Evolutionary conservation across 1,284 basidiomycete genomes (phyloP).

Genomic region (Bjerkandera adusta): DNA sequence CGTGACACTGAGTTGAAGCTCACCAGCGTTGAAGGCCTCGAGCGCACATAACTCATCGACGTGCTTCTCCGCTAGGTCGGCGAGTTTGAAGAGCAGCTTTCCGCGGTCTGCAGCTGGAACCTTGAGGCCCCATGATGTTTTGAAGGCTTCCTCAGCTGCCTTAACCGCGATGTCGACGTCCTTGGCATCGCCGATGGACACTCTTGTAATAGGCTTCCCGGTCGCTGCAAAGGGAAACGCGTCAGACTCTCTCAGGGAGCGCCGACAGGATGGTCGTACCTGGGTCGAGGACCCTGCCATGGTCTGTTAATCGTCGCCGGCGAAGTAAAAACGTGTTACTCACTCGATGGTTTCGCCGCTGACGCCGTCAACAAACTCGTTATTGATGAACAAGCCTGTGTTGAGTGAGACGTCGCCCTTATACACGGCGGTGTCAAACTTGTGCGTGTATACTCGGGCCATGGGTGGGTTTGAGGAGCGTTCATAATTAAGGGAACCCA

Average conservation of each 20-base stretch:
- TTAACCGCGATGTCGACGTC: slow-evolving; percentile 49
- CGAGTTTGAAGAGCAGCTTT: slow-evolving; percentile 51
- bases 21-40: slow-evolving; percentile 55
- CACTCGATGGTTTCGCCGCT: slow-evolving; percentile 68
- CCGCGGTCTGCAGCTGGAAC: slow-evolving; percentile 51
- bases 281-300: background rate
- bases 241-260: background rate
- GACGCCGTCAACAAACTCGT: slow-evolving; percentile 73
- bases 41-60: slow-evolving; percentile 59
- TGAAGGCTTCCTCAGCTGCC: slow-evolving; percentile 56
- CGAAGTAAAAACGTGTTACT: slow-evolving; percentile 23
- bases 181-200: slow-evolving; percentile 40
- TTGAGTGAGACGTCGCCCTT: slow-evolving; percentile 69
- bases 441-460: too few species aligned
- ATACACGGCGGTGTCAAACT: slow-evolving; percentile 64
- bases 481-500: too few species aligned
- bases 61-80: slow-evolving; percentile 58
- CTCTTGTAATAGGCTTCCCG: slow-evolving; percentile 43
- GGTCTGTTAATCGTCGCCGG: background rate
- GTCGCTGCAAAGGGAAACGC: slow-evolving; percentile 28
- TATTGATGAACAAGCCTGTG: slow-evolving; percentile 82
- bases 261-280: background rate
- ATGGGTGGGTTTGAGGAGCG: too few species aligned
- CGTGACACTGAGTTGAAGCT: too few species aligned
- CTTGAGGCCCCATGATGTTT: slow-evolving; percentile 55